Base-by-base conservation (phyloP, 2,329 filamentous ascomycete species). In the Erysiphe pulchra region DNA sequence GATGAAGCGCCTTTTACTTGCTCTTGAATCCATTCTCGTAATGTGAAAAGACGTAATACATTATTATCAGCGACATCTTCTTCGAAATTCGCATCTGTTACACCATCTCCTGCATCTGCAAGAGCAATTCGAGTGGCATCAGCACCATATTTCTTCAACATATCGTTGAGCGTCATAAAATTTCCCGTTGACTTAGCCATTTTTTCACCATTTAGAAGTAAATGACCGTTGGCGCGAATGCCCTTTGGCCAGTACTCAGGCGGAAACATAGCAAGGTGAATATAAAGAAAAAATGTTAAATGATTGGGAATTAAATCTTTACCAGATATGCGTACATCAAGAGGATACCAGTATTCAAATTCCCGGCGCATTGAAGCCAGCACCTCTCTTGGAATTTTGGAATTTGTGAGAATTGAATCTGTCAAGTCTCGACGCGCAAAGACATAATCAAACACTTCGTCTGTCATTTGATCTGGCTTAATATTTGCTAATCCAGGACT, bases 171-270 rank as follows among this genome's bases (percentile, higher is more conserved):
- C 11, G 90, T 95, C 60, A 98, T 70, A 68, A 98, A 98, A 65
- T 95, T 98, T 50, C 90, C 90, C 0, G 86, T 94, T 46, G 80
- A 87, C 68, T 98, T 98, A 60, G 77, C 80, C 90, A 98, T 98
- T 72, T 98, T 98, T 60, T 93, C 83, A 44, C 87, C 87, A 60
- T 98, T 98, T 51, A 98, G 69, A 61, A 92, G 75, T 56, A 95
- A 65, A 63, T 95, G 87, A 1, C 90, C 90, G 58, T 98, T 98
- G 50, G 81, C 77, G 52, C 90, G 80, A 52, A 95, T 71, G 50
- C 77, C 77, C 45, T 71, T 72, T 11, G 90, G 90, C 85, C 87
- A 94, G 67, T 85, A 92, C 60, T 87, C 74, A 48, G 73, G 72
- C 12, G 77, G 73, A 69, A 94, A 95, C 39, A 98, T 70, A 11